Base-by-base conservation (phyloP, 352 stramenopile genomes). In the Phytophthora foliorum region DNA sequence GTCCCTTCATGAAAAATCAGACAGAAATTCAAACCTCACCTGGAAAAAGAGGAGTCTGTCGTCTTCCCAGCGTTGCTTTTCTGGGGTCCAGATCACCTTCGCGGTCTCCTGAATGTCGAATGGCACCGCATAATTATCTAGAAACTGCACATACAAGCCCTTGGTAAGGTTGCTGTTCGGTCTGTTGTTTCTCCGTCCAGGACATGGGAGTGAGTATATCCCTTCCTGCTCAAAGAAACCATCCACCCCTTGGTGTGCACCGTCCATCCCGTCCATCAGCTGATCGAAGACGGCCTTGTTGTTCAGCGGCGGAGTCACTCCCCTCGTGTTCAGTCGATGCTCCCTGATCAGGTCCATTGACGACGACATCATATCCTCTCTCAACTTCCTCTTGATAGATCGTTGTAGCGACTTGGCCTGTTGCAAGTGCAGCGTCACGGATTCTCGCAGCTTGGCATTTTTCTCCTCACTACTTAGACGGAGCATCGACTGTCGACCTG, bases 371-470 rank as follows among this genome's bases (percentile, higher is more conserved):
- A 53, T 2, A 11, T 67, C 39, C 6, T 71, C 48, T 8, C 49
- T n/a, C 17, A 75, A 13, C 29, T 60, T 71, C 6, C 67, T 38
- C 31, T 72, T 75, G 34, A 75, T 54, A 2, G 55, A 50, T 13
- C 67, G 67, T 25, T 72, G 67, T 42, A 75, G 3, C 34, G 48
- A 48, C 19, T 72, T 72, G 3, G 67, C 55, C 27, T 72, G 67
- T 8, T 64, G 61, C 7, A 75, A 22, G 2, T 75, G 67, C 2
- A n/a, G 49, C 42, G 41, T 41, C 21, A 72, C 27, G 1, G 41
- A 42, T 41, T 55, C 17, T 7, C 62, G 61, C 6, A 75, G 22
- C 7, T 58, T 71, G 34, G 19, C 48, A 16, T 75, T 75, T 24
- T 71, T 49, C 22, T 67, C 54, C 10, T 67, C 49, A 46, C 67